These are phyloP conservation scores for Plasmodium billcollinsi DNA, from an alignment of 169 alveolate genomes.

Conservation along the genomic window DNA sequence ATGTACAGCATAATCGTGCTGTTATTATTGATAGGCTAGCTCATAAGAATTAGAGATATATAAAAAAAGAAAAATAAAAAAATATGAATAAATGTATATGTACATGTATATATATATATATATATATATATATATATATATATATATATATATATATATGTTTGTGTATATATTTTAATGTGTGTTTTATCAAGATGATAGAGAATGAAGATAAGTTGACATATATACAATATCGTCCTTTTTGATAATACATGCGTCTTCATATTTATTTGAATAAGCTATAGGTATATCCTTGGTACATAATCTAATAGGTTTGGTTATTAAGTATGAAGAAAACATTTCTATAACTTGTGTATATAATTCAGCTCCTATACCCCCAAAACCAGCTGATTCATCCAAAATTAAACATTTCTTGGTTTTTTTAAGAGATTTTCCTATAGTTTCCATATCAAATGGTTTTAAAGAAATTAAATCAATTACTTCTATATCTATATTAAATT, in stretches of 20 bases:
- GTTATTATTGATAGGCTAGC: too few relatives aligned
- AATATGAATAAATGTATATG: background rate
- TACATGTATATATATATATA: background rate
- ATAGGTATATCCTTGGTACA: slow-evolving; percentile 84
- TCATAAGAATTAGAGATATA: too few relatives aligned
- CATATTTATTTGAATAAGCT: slow-evolving; percentile 78
- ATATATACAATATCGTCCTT: slow-evolving; percentile 80
- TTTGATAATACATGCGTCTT: slow-evolving; percentile 82
- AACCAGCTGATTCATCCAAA: slow-evolving; percentile 94
- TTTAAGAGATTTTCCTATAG: slow-evolving; percentile 88
- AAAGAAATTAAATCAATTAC: slow-evolving; percentile 91
- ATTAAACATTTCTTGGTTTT: slow-evolving; percentile 92
- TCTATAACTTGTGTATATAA: slow-evolving; percentile 84
- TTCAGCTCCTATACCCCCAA: slow-evolving; percentile 93
- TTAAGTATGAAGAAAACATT: slow-evolving; percentile 78
- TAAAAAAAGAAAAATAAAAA: too few relatives aligned
- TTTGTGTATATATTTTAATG: background rate
- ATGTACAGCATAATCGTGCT: too few relatives aligned
- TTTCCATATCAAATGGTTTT: slow-evolving; percentile 91
- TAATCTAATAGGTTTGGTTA: slow-evolving; percentile 78
- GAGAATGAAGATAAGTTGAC: slow-evolving; percentile 83
- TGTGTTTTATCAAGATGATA: background rate
- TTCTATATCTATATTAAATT: slow-evolving; percentile 90
- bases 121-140: background rate
- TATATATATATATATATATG: background rate